A percentile compares a stretch with the other conserved stretches of the same genome.
These are phyloP conservation scores for Arabis alpina DNA, from an alignment of 345 rosid genomes.

Conservation along the genomic window DNA sequence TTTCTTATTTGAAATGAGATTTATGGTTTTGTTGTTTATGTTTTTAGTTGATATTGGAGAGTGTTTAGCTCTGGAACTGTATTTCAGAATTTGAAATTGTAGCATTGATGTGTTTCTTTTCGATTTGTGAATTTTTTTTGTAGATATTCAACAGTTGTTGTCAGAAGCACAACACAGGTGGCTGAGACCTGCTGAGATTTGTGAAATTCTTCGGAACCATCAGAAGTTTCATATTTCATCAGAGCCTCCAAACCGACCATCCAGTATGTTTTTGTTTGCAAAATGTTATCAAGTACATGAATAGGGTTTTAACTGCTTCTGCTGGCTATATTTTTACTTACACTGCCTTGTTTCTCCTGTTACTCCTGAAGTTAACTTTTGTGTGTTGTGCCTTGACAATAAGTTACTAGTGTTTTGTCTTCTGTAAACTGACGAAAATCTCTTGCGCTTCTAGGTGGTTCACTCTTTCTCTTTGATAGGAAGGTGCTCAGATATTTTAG, in stretches of 20 bases:
- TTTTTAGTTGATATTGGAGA: slow-evolving; percentile 9
- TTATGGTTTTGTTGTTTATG: background rate
- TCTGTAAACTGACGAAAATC: slow-evolving; percentile 32
- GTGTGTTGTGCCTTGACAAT: slow-evolving; percentile 1
- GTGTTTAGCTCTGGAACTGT: slow-evolving; percentile 12
- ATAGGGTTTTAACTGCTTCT: background rate
- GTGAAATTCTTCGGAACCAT: slow-evolving; percentile 86
- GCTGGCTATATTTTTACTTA: background rate
- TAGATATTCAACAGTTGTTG: slow-evolving; percentile 52
- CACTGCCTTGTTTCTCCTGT: slow-evolving; percentile 6
- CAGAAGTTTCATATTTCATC: slow-evolving; percentile 75
- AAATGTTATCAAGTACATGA: slow-evolving; percentile 1
- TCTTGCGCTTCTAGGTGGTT: slow-evolving; percentile 69
- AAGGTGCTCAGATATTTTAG: slow-evolving; percentile 85
- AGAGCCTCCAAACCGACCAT: slow-evolving; percentile 79
- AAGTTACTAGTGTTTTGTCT: slow-evolving; percentile 3
- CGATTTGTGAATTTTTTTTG: slow-evolving; percentile 11
- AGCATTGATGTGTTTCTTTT: slow-evolving; percentile 19
- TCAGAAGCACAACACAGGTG: slow-evolving; percentile 89
- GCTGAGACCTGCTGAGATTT: slow-evolving; percentile 96
- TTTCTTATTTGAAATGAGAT: slow-evolving; percentile 2
- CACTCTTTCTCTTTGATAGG: slow-evolving; percentile 83
- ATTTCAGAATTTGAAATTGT: background rate
- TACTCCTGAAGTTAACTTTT: slow-evolving; percentile 2
- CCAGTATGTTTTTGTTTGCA: slow-evolving; percentile 58